Evolutionary conservation across 768 basidiomycete species (phyloP), one percentile per base, ranked within the genome.

Genomic region (Zangia roseola): DNA sequence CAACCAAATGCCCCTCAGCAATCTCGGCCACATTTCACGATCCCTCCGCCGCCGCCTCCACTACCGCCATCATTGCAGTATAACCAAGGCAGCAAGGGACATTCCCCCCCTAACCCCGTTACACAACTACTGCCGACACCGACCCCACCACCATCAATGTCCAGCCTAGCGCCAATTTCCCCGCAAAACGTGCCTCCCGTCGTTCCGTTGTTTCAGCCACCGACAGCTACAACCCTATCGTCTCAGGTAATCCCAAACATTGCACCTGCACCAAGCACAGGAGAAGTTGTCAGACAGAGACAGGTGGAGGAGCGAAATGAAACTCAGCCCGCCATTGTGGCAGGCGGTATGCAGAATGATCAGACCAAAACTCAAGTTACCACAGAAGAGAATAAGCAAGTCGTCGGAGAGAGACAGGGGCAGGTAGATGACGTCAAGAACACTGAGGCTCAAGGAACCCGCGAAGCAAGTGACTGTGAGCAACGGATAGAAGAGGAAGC

Each of bases 221-320:
- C 53, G 26, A 36, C 23, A n/a, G 58, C 61, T 17, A 59, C 65
- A 14, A 59, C 68, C 14, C 20, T 49, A 12, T 52, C 52, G 6
- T 49, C 64, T 5, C 56, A 47, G 25, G 44, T 51, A 36, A 26
- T n/a, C 7, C n/a, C 20, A 28, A 33, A 26, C 23, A 34, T 17
- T 16, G 16, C 20, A 23, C 20, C 28, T 31, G 21, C 10, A 41
- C 4, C 25, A 25, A 61, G 61, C 36, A 67, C 70, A 40, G 67
- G 61, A 33, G 63, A 26, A 39, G 71, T 67, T 26, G 64, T 64
- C 9, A 69, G 72, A 10, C 75, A 76, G 40, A 72, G 73, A 45
- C 62, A 63, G 28, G 76, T 71, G 60, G 78, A 50, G 74, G 81
- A 43, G 31, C 43, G 34, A 39, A 49, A 53, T 20, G 33, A 21